Percentiles rank a stretch among this genome's conserved stretches.
These are phyloP conservation scores for Pyrus communis DNA, from an alignment of 306 rosid species.

Conservation along the genomic window DNA sequence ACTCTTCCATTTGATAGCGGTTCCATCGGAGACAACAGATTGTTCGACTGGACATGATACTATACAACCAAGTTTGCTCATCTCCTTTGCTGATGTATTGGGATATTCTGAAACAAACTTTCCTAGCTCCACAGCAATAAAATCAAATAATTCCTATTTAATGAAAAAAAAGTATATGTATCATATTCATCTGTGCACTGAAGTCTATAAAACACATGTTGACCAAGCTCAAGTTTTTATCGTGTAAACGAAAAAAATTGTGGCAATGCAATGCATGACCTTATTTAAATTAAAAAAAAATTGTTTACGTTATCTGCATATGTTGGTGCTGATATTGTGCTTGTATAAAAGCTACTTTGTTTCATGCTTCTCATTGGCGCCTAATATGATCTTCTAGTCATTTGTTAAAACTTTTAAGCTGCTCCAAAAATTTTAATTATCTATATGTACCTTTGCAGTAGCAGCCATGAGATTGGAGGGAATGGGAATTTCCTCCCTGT, in stretches of 20 bases:
- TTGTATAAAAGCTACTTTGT: background rate
- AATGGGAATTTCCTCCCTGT: conserved; percentile 41
- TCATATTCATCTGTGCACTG: background rate
- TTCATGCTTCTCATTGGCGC: background rate
- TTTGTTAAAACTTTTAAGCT: no score
- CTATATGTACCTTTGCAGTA: conserved; percentile 6
- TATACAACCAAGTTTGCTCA: conserved; percentile 44
- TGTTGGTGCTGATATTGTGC: background rate
- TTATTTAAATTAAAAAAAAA: background rate
- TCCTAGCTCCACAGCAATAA: conserved; percentile 51
- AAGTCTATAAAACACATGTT: background rate
- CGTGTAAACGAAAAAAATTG: background rate
- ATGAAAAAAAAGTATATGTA: background rate
- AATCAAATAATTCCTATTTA: conserved; percentile 42
- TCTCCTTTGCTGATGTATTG: conserved; percentile 5
- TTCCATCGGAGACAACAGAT: conserved; percentile 18
- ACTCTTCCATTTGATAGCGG: conserved; percentile 38
- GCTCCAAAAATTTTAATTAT: background rate
- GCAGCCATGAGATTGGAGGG: conserved; percentile 36
- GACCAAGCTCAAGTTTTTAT: background rate
- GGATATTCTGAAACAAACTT: conserved; percentile 40
- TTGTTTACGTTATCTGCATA: background rate
- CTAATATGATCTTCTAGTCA: background rate
- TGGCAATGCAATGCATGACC: background rate
- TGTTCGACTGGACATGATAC: conserved; percentile 36